phyloP scores from a whole-genome alignment of 768 basidiomycete genomes.

The Russula emetica region DNA sequence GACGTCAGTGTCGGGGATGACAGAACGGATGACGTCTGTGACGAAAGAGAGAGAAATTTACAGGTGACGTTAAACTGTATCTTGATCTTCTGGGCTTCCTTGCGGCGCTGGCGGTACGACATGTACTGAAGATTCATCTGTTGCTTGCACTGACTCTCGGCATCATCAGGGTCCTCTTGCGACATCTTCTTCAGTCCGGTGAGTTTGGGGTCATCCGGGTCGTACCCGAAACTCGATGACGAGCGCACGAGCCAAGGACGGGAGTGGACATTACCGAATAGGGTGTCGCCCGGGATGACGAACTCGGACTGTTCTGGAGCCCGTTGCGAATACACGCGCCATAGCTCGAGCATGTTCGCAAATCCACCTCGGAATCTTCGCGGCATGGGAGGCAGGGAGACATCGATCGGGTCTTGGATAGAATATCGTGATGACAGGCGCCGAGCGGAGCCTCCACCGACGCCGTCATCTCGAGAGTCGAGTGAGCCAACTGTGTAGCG shows the following conservation, averaged over 20 bases:
- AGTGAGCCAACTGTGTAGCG: conserved; percentile 39
- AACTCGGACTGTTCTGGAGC: conserved; percentile 18
- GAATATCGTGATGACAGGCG: conserved; percentile 14
- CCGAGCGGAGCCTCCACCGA: conserved; percentile 12
- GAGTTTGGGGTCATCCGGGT: conserved; percentile 69
- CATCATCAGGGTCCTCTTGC: conserved; percentile 56
- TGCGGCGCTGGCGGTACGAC: conserved; percentile 64
- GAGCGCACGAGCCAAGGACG: conserved; percentile 15
- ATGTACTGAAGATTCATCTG: conserved; percentile 46
- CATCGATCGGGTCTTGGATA: conserved; percentile 12
- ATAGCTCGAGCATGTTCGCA: conserved; percentile 26
- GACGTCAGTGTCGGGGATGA: background rate
- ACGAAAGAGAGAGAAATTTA: conserved; percentile 36
- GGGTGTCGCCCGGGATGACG: conserved; percentile 7
- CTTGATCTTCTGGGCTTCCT: conserved; percentile 56
- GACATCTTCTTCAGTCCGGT: conserved; percentile 51
- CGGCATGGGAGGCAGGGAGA: conserved; percentile 6
- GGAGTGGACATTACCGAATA: background rate
- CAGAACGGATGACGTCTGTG: background rate
- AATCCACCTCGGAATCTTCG: conserved; percentile 24
- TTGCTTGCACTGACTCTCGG: conserved; percentile 48
- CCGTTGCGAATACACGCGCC: conserved; percentile 23
- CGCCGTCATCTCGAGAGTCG: conserved; percentile 18
- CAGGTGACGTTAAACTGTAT: conserved; percentile 76
- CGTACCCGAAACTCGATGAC: conserved; percentile 32